Evolutionary conservation across 2,329 filamentous ascomycete genomes (phyloP), one percentile per base, ranked within the genome.

Genomic region (Aureobasidium mangrovei): DNA sequence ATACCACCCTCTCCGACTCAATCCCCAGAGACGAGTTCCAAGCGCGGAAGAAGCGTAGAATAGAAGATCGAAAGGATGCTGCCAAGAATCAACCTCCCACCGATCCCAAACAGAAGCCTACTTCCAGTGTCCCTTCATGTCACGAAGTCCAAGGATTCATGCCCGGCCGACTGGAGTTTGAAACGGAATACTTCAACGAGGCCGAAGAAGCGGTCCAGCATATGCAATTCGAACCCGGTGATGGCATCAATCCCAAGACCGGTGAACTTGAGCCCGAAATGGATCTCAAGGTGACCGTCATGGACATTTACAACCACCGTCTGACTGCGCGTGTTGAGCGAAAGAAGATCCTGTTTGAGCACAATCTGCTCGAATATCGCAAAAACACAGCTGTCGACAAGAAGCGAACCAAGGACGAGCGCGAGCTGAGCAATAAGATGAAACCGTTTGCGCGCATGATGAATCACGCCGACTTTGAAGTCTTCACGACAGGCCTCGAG

Each of bases 71-170:
- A 59, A 90, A 94, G 64, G 88, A 96, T 59, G 85, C 83, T 1
- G 86, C 88, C 40, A 95, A 93, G 70, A 86, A 86, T 58, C 87
- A 88, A 7, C 83, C 88, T 0, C 85, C 89, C 0, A 79, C 90
- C 36, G 87, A 88, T 27, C 89, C 91, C 1, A 95, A 96, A 71
- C 91, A 91, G 62, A 97, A 97, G 66, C 93, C 93, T 0, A 97
- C 91, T 0, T 91, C 91, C 7, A 95, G 88, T 74, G 90, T 96
- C 2, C 93, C 93, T 0, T 86, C 90, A 33, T 98, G 93, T 69
- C 93, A 98, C 74, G 93, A 98, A 70, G 93, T 98, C 36, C 90
- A 96, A 70, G 93, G 93, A 3, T 98, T 95, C 69, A 98, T 98
- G 93, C 93, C 93, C 3, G 93, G 93, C 42, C 89, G 93, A 39